Conservation (phyloP, 2,329 filamentous ascomycete genomes). For the Aspergillus fischeri region DNA sequence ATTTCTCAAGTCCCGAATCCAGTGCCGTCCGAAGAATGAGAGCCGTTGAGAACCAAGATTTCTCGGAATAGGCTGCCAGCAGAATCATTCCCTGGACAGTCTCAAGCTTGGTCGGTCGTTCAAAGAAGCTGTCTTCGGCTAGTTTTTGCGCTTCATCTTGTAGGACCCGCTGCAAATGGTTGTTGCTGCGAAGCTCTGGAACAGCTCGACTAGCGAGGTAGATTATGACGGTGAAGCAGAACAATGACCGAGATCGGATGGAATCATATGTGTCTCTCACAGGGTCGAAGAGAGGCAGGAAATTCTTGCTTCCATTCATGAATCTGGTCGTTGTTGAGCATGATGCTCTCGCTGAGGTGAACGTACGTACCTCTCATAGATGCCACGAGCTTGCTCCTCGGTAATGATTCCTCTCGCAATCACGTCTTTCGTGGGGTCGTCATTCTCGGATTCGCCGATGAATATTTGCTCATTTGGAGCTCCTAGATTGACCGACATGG, state of each 20-base stretch:
- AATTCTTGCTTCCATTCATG: slow-evolving; percentile 31
- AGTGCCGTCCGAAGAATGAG: slow-evolving; percentile 33
- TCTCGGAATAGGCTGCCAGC: slow-evolving; percentile 33
- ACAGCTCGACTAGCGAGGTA: slow-evolving; percentile 33
- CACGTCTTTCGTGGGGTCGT: slow-evolving; percentile 27
- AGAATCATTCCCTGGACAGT: slow-evolving; percentile 36
- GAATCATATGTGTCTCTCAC: slow-evolving; percentile 36
- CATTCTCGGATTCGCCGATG: slow-evolving; percentile 25
- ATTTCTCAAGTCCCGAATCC: slow-evolving; percentile 34
- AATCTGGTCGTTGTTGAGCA: slow-evolving; percentile 18
- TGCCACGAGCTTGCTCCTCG: slow-evolving; percentile 29
- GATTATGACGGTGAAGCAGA: slow-evolving; percentile 34
- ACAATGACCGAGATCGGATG: slow-evolving; percentile 31
- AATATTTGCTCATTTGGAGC: slow-evolving; percentile 29
- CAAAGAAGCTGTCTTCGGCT: slow-evolving; percentile 35
- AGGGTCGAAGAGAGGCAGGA: slow-evolving; percentile 30
- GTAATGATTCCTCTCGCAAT: slow-evolving; percentile 30
- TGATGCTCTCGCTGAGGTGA: neutral
- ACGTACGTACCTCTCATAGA: slow-evolving; percentile 30
- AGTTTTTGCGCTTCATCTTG: slow-evolving; percentile 34
- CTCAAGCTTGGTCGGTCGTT: slow-evolving; percentile 33
- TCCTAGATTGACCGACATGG: slow-evolving; percentile 33
- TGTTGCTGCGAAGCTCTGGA: slow-evolving; percentile 27
- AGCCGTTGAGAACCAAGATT: slow-evolving; percentile 36
- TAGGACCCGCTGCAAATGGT: slow-evolving; percentile 31